Base-by-base conservation (phyloP, 2,329 filamentous ascomycete species). In the Metarhizium rileyi region DNA sequence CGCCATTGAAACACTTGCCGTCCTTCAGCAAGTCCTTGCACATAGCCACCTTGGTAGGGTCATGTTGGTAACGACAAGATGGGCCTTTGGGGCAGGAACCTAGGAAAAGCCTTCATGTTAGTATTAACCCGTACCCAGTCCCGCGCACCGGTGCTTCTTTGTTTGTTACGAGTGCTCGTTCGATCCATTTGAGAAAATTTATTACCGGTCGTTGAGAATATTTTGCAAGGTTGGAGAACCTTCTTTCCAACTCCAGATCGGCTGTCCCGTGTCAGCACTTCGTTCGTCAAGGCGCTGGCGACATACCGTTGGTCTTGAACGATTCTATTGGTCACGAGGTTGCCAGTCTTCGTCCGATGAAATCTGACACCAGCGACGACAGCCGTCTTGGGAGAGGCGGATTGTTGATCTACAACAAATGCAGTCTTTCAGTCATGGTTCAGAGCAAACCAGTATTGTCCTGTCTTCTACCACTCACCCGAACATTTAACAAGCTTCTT, bases 21-120 rank as follows among this genome's bases (percentile, higher is more conserved):
- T 86, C 90, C 61, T 84, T 83, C 48, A 97, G 75, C 64, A 86
- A 90, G 48, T 87, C 83, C 68, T 88, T 93, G 81, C 93, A 98
- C 50, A 93, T 83, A 50, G 91, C 87, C 61, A 95, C 87, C 70
- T 88, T 95, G 63, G 81, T 74, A 40, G 86, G 80, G 63, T 98
- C 87, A 74, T 98, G 93, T 46, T 83, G 72, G 63, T 86, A 93
- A 49, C 79, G 84, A 68, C 93, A 98, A 44, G 70, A 73, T 7
- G 86, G 84, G 52, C 91, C 90, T 66, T 88, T 88, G 50, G 81
- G 75, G 67, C 93, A 98, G 56, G 84, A 84, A 71, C 93, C 93
- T 95, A 75, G 33, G 58, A 44, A 23, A 14, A 42, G 6, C 3
- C 44, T 48, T 42, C 45, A 43, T 49, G 71, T 80, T 66, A 80